Percentiles rank a stretch among this genome's conserved stretches.
Conservation (phyloP, 2,329 filamentous ascomycete species). For the Aspergillus sp. region DNA sequence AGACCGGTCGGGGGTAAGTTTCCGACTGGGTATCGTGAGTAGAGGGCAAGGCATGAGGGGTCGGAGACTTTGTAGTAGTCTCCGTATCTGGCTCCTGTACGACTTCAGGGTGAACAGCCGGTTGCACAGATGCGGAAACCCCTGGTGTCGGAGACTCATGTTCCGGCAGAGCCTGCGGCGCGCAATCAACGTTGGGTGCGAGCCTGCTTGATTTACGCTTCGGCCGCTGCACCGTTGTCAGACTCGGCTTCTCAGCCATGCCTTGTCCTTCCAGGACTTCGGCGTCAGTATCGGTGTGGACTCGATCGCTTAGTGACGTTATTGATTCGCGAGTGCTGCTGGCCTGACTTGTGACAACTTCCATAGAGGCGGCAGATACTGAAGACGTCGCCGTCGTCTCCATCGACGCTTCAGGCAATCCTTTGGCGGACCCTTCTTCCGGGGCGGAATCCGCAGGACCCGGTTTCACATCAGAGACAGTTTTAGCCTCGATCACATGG, state of each 20-base stretch:
- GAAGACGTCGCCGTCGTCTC: constrained; percentile 19
- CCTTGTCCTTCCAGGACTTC: constrained; percentile 35
- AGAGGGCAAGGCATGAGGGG: constrained; percentile 7
- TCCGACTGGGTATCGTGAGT: constrained; percentile 9
- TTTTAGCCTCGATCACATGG: constrained; percentile 3
- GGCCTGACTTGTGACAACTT: constrained; percentile 18
- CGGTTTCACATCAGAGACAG: neutral
- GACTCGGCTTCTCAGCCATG: constrained; percentile 28
- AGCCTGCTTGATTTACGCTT: constrained; percentile 29
- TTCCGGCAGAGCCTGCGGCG: constrained; percentile 17
- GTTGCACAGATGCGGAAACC: constrained; percentile 16
- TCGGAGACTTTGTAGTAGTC: constrained; percentile 6
- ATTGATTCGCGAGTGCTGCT: constrained; percentile 20
- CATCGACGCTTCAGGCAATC: neutral
- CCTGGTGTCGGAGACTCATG: constrained; percentile 27
- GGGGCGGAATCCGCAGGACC: neutral
- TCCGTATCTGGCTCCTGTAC: constrained; percentile 7
- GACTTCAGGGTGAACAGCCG: constrained; percentile 7
- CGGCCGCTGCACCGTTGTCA: constrained; percentile 28
- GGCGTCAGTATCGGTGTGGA: constrained; percentile 13
- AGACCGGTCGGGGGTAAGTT: constrained; percentile 22
- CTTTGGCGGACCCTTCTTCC: neutral
- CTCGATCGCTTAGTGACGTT: constrained; percentile 20
- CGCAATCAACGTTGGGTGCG: constrained; percentile 19
- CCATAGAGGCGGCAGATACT: constrained; percentile 17